Conservation (phyloP, 2,329 filamentous ascomycete genomes). For the Scolecobasidium constrictum region DNA sequence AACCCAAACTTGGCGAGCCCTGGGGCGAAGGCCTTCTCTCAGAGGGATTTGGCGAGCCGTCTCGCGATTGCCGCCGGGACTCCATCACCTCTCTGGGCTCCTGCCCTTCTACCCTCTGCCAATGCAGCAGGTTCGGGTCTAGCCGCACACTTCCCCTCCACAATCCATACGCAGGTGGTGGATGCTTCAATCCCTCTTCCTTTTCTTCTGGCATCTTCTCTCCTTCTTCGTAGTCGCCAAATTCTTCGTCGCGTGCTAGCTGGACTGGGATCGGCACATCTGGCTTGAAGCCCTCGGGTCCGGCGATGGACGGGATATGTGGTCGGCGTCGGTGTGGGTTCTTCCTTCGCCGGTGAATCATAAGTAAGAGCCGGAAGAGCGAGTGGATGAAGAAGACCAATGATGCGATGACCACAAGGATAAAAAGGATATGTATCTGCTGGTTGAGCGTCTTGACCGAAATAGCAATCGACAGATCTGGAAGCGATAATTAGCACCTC, state of each 20-base stretch:
- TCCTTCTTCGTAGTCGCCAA: conserved; percentile 40
- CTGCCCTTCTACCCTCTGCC: conserved; percentile 48
- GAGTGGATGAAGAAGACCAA: conserved; percentile 75
- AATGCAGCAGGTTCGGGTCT: conserved; percentile 71
- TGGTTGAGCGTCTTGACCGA: conserved; percentile 51
- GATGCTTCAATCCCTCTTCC: conserved; percentile 24
- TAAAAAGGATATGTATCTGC: conserved; percentile 70
- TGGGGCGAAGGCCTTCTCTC: neutral
- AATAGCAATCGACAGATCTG: conserved; percentile 64
- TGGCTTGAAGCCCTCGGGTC: conserved; percentile 57
- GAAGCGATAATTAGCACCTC: conserved; percentile 10
- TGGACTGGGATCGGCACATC: conserved; percentile 65
- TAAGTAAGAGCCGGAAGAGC: conserved; percentile 61
- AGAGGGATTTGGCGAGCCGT: neutral
- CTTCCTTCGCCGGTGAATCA: conserved; percentile 23
- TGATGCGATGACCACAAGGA: conserved; percentile 63
- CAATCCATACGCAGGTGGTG: conserved; percentile 75
- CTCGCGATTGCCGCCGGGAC: conserved; percentile 1
- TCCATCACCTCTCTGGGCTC: neutral
- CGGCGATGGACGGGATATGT: conserved; percentile 38
- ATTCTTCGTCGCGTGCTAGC: conserved; percentile 56
- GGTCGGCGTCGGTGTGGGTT: conserved; percentile 18
- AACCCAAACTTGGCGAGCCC: neutral
- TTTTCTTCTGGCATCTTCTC: conserved; percentile 32
- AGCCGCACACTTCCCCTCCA: conserved; percentile 78